phyloP scores from a whole-genome alignment of 805 yeast genomes.

The Spathaspora girioi region DNA sequence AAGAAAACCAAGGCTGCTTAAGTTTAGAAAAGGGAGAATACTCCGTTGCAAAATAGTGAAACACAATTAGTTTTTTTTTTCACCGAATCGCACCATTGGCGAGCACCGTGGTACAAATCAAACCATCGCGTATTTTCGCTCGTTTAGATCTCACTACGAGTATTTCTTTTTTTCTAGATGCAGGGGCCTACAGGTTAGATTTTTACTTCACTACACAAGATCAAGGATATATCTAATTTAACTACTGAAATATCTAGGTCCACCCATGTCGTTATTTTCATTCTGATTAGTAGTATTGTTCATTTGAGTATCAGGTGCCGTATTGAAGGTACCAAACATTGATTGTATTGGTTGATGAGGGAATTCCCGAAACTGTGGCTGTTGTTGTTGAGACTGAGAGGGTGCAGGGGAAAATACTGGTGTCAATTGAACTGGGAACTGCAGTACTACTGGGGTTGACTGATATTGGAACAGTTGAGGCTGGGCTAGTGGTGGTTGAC shows the following conservation, averaged over 20 bases:
- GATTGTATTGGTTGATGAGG: constrained; percentile 1
- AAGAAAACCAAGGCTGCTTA: not conserved
- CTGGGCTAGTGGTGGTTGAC: not conserved
- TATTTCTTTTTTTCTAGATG: not conserved
- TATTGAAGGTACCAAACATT: not conserved
- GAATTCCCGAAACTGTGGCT: not conserved
- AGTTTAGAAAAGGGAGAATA: not conserved
- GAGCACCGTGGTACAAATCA: not conserved
- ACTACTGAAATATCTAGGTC: not conserved
- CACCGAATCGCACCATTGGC: not conserved
- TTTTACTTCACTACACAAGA: not conserved
- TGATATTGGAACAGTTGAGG: not conserved
- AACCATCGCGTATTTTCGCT: not conserved
- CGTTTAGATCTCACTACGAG: no score
- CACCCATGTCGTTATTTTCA: not conserved
- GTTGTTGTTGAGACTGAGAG: not conserved
- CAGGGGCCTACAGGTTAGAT: no score
- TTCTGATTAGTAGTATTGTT: not conserved
- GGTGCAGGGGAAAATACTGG: not conserved
- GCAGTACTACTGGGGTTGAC: not conserved
- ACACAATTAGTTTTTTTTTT: not conserved
- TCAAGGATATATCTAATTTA: not conserved
- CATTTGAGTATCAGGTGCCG: not conserved
- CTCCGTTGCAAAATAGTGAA: not conserved
- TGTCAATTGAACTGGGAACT: not conserved